These are phyloP conservation scores for Carex kokanica DNA, from an alignment of 176 grass and related monocot genomes.

Conservation along the genomic window DNA sequence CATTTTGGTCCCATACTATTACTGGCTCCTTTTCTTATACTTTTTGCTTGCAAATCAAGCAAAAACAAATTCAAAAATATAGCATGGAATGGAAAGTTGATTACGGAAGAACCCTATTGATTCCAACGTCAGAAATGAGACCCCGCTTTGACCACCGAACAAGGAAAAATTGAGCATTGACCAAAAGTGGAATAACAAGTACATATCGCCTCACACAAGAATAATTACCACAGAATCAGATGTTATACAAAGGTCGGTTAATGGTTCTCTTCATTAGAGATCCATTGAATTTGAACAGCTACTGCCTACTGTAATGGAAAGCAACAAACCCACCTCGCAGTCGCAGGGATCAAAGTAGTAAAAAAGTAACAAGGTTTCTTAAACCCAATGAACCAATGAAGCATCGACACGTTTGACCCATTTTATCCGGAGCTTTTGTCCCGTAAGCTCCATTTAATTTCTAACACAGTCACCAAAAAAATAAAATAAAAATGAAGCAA, in stretches of 20 bases:
- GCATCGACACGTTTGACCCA: slow-evolving; percentile 20
- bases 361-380: slow-evolving; percentile 16
- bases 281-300: slow-evolving; percentile 1
- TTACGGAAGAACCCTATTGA: background rate
- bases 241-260: background rate
- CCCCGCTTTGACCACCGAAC: slow-evolving; percentile 13
- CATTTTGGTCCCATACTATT: background rate
- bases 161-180: background rate
- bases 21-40: background rate
- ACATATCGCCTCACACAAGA: too few species aligned
- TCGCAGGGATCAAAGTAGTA: slow-evolving; percentile 13
- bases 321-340: slow-evolving; percentile 28
- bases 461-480: background rate
- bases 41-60: background rate
- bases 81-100: background rate
- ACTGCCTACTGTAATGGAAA: background rate
- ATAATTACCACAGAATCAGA: background rate
- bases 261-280: background rate
- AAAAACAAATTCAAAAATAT: too few species aligned
- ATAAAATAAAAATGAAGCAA: background rate
- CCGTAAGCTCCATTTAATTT: background rate
- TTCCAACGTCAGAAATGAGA: background rate
- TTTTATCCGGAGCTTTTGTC: slow-evolving; percentile 52
- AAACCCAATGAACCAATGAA: background rate
- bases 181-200: background rate